Base-by-base conservation (phyloP, 2,329 filamentous ascomycete species). In the Pseudomassariella vexata region DNA sequence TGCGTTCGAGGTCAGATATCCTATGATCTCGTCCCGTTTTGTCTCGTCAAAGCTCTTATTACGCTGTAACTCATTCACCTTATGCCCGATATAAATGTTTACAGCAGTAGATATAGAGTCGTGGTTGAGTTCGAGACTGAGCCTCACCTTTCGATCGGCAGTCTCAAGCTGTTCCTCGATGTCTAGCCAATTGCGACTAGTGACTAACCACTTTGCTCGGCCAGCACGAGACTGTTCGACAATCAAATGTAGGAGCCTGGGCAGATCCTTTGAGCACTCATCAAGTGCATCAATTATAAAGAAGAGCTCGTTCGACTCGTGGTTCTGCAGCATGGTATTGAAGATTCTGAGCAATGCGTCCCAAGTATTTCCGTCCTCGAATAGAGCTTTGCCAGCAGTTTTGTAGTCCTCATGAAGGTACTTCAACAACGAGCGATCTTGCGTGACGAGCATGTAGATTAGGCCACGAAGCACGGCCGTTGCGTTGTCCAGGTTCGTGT, bases 271-370 rank as follows among this genome's bases (percentile, higher is more conserved):
- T 4, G 4, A 6, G 37, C 65, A 71, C 43, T 73, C 64, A 35
- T 73, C 63, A 0, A 72, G 57, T 1, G 60, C 65, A 45, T 72
- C 63, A 17, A 72, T 47, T 3, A 70, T 38, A 2, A 71, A 29
- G 35, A 56, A 59, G 0, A 49, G 52, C 0, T 5, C 40, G 4
- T 40, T 16, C 63, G 32, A 6, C 19, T 40, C 1, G 49, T n/a
- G 42, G 33, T 68, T 60, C 26, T 52, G 18, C 2, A 73, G 34
- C 11, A 73, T 63, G 12, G 48, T 42, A 2, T 10, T 36, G 6
- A 71, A 55, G n/a, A 69, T 58, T 8, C 56, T 39, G 5, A 44
- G 52, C 19, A 70, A 26, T 9, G 50, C 51, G 28, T 50, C 24
- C 52, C 53, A 65, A 5, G 59, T 52, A 50, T 67, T 67, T 3